Conservation (phyloP, 1,139 yeast genomes). For the Yamadazyma blattariae region DNA sequence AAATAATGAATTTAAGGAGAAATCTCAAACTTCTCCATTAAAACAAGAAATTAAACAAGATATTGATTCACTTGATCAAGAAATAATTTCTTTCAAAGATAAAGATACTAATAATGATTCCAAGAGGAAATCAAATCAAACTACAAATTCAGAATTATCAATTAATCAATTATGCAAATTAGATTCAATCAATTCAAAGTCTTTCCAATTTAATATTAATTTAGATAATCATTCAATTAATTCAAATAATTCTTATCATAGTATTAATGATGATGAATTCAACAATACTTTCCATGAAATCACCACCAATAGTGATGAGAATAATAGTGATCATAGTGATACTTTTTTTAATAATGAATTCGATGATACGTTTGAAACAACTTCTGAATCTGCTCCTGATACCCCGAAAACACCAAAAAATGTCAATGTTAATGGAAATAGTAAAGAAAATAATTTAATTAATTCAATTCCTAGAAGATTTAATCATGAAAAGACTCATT, state of each 20-base stretch:
- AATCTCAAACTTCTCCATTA: too few relatives aligned
- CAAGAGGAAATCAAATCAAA: too few relatives aligned
- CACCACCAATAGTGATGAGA: not conserved
- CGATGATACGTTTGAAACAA: not conserved
- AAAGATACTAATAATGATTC: too few relatives aligned
- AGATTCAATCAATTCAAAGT: conserved; percentile 13
- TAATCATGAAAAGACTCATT: not conserved
- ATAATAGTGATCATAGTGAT: not conserved
- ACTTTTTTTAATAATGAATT: not conserved
- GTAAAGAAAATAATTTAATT: not conserved
- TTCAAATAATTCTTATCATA: conserved; percentile 3
- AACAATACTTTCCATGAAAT: not conserved
- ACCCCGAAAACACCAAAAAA: too few relatives aligned
- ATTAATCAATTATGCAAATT: conserved; percentile 13
- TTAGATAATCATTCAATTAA: conserved; percentile 4
- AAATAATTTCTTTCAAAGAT: not conserved
- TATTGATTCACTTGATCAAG: not conserved
- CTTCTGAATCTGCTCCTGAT: not conserved
- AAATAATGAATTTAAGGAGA: too few relatives aligned
- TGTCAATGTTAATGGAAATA: too few relatives aligned
- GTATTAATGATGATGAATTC: conserved; percentile 1
- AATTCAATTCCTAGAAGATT: too few relatives aligned
- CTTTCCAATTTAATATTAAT: conserved; percentile 14
- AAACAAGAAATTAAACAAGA: too few relatives aligned
- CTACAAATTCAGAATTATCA: conserved; percentile 1